Conservation (phyloP, 1,139 yeast species). For the Candida labiduridarum region DNA sequence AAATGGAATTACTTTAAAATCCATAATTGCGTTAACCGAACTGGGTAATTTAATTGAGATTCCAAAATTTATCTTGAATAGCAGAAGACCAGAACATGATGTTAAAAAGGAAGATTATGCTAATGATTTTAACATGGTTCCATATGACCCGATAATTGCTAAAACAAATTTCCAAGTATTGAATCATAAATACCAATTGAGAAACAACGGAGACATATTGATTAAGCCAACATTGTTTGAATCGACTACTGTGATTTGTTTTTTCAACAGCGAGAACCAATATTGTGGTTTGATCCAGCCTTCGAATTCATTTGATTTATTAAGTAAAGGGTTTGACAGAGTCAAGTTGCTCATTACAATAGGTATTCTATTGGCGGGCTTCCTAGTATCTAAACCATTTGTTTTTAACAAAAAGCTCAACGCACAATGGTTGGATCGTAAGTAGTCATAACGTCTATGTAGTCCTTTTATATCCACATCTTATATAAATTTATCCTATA, state of each 20-base stretch:
- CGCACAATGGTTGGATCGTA: constrained; percentile 33
- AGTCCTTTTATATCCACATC: constrained; percentile 1
- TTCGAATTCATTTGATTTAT: constrained; percentile 79
- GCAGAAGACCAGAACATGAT: constrained; percentile 61
- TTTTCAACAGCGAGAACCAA: constrained; percentile 61
- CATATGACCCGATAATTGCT: constrained; percentile 67
- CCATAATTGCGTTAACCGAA: constrained; percentile 59
- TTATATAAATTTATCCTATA: constrained; percentile 14
- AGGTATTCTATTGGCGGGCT: constrained; percentile 47
- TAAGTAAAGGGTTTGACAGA: constrained; percentile 69
- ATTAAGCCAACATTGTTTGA: constrained; percentile 74
- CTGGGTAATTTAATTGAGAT: constrained; percentile 68
- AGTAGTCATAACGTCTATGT: background rate
- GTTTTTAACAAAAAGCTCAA: constrained; percentile 53
- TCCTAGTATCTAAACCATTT: constrained; percentile 56
- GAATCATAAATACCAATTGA: constrained; percentile 37
- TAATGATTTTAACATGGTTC: constrained; percentile 60
- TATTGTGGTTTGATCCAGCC: constrained; percentile 82
- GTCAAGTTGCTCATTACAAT: constrained; percentile 65
- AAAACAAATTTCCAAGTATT: constrained; percentile 46
- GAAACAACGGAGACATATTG: constrained; percentile 32
- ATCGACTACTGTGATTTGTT: constrained; percentile 75
- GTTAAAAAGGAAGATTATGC: constrained; percentile 55
- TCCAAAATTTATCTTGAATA: constrained; percentile 66
- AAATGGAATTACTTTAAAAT: constrained; percentile 74